phyloP scores from a whole-genome alignment of 805 yeast genomes.

The Priceomyces castillae region DNA sequence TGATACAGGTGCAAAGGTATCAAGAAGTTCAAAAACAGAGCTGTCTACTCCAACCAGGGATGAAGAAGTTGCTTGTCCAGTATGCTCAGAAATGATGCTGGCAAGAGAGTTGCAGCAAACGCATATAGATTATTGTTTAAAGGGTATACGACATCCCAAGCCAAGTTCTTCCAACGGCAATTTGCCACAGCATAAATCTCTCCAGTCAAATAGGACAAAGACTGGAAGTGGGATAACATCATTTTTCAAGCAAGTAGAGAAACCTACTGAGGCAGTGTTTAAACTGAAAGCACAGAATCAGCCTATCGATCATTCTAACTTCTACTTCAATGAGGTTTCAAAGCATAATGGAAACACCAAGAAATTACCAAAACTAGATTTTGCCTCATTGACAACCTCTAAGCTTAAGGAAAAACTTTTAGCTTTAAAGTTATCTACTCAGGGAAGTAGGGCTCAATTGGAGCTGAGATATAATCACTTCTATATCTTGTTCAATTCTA shows the following conservation, averaged over 20 bases:
- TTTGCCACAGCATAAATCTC: neutral
- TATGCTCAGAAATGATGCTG: constrained; percentile 57
- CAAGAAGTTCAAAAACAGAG: constrained; percentile 11
- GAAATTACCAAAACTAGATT: constrained; percentile 63
- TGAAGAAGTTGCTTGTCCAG: constrained; percentile 59
- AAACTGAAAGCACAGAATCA: neutral
- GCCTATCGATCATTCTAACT: constrained; percentile 21
- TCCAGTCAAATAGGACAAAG: constrained; percentile 8
- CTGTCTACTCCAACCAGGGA: constrained; percentile 10
- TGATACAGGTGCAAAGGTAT: neutral
- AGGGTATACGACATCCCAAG: constrained; percentile 18
- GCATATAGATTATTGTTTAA: constrained; percentile 64
- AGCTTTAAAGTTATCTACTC: constrained; percentile 52
- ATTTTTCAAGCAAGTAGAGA: constrained; percentile 28
- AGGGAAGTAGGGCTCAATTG: constrained; percentile 62
- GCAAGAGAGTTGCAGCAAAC: constrained; percentile 51
- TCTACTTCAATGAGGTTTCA: constrained; percentile 28
- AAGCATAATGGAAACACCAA: constrained; percentile 27
- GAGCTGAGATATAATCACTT: constrained; percentile 76
- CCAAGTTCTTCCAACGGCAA: constrained; percentile 9
- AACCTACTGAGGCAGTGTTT: too few species aligned
- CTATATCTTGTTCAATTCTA: constrained; percentile 75
- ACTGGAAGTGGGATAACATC: constrained; percentile 24
- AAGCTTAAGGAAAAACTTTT: constrained; percentile 61
- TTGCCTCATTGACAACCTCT: constrained; percentile 53